Evolutionary conservation across 345 rosid species (phyloP).

Genomic region (Schrenkiella parvula): DNA sequence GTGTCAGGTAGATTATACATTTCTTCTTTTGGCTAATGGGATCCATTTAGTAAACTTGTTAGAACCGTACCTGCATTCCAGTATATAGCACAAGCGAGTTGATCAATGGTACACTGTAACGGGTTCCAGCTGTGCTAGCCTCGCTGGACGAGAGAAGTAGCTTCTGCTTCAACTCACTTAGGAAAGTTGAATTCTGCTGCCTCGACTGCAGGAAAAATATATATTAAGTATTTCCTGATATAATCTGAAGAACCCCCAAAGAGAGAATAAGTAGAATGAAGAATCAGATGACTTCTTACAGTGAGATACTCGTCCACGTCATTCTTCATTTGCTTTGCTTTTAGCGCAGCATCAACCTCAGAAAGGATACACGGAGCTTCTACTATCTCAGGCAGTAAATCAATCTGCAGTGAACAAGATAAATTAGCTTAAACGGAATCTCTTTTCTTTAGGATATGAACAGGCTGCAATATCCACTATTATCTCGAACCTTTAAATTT

Average conservation of each 20-base stretch:
- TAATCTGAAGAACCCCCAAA: not conserved
- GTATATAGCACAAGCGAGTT: slow-evolving; percentile 96
- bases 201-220: slow-evolving; percentile 47
- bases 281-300: slow-evolving; percentile 39
- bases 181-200: slow-evolving; percentile 69
- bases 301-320: slow-evolving; percentile 93
- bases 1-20: not conserved
- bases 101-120: slow-evolving; percentile 81
- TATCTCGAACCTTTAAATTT: slow-evolving; percentile 83
- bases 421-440: slow-evolving; percentile 5
- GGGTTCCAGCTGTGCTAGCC: slow-evolving; percentile 84
- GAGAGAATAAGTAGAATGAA: not conserved
- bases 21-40: not conserved
- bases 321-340: slow-evolving; percentile 74
- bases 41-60: not conserved
- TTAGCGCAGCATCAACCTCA: slow-evolving; percentile 87
- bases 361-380: slow-evolving; percentile 80
- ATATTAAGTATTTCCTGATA: not conserved
- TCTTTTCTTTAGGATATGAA: not conserved
- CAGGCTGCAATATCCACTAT: slow-evolving; percentile 23
- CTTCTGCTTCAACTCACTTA: slow-evolving; percentile 77
- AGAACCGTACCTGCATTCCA: slow-evolving; percentile 83
- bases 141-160: slow-evolving; percentile 67
- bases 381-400: slow-evolving; percentile 85
- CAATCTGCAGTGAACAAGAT: slow-evolving; percentile 55